Evolutionary conservation across 768 basidiomycete genomes (phyloP).

Genomic region (Glaciozyma antarctica): DNA sequence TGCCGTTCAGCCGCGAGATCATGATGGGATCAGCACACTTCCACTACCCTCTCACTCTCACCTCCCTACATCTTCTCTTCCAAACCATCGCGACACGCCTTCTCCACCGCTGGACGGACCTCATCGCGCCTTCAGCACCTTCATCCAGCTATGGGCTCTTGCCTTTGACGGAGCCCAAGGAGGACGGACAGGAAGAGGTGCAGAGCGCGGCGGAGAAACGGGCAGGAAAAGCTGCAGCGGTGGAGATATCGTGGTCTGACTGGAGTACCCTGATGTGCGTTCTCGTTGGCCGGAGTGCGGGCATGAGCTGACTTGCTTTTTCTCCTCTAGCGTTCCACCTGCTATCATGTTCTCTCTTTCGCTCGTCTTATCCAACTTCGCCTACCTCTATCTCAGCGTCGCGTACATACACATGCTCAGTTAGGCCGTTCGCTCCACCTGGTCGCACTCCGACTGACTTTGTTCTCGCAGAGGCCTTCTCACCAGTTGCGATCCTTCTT

Average conservation of each 20-base stretch:
- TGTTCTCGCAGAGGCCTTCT: constrained; percentile 57
- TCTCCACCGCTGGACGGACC: constrained; percentile 64
- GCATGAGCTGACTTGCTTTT: background rate
- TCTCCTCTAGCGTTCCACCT: constrained; percentile 67
- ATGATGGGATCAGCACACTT: background rate
- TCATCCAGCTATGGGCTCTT: constrained; percentile 13
- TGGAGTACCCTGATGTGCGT: no score
- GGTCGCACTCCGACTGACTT: constrained; percentile 34
- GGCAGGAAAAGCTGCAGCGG: no score
- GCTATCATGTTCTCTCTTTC: constrained; percentile 75
- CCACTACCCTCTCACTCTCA: constrained; percentile 47
- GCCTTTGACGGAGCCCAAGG: background rate
- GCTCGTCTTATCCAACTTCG: constrained; percentile 35
- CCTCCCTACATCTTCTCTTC: constrained; percentile 20
- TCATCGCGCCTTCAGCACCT: constrained; percentile 50
- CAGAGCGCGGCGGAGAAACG: no score
- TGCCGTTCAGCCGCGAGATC: background rate
- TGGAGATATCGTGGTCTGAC: no score
- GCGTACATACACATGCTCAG: constrained; percentile 49
- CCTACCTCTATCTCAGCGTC: constrained; percentile 50
- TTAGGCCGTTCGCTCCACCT: constrained; percentile 61
- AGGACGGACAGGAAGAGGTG: no score
- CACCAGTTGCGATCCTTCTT: constrained; percentile 74
- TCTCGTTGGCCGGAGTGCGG: background rate
- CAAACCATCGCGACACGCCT: constrained; percentile 62